Conservation (phyloP, 129 eudicot species). For the Centella asiatica region DNA sequence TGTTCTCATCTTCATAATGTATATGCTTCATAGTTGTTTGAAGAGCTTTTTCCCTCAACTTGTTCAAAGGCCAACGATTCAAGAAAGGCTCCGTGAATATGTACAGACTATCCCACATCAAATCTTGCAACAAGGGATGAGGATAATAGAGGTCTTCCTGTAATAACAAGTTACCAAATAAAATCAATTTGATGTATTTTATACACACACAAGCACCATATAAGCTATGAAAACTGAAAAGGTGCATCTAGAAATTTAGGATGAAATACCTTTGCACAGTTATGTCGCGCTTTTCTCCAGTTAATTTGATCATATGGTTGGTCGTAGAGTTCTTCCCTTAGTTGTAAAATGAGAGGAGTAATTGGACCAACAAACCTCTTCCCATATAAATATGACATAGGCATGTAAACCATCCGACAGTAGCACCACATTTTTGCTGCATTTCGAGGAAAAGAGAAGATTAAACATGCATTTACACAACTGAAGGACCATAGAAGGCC, state of each 20-base stretch:
- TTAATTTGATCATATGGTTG: constrained; percentile 14
- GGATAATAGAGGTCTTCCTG: constrained; percentile 48
- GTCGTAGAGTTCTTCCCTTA: constrained; percentile 19
- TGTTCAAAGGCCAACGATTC: constrained; percentile 37
- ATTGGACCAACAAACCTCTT: constrained; percentile 18
- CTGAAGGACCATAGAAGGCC: not conserved
- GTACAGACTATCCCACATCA: constrained; percentile 31
- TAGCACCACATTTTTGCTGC: constrained; percentile 25
- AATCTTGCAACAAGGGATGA: constrained; percentile 36
- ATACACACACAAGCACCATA: not conserved
- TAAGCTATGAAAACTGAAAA: not conserved
- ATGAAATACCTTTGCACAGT: constrained; percentile 20
- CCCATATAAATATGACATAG: constrained; percentile 6
- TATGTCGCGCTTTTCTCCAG: constrained; percentile 23
- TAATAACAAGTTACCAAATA: not conserved
- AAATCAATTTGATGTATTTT: not conserved
- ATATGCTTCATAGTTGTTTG: constrained; percentile 26
- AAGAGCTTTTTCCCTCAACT: constrained; percentile 37
- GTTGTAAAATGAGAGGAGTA: constrained; percentile 22
- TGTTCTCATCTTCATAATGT: constrained; percentile 43
- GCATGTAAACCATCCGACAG: constrained; percentile 16
- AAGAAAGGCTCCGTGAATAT: constrained; percentile 32
- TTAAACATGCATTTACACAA: not conserved
- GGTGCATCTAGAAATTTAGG: not conserved
- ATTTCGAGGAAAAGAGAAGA: not conserved